phyloP scores from a whole-genome alignment of 352 stramenopile species.

The Aphanomyces euteiches region DNA sequence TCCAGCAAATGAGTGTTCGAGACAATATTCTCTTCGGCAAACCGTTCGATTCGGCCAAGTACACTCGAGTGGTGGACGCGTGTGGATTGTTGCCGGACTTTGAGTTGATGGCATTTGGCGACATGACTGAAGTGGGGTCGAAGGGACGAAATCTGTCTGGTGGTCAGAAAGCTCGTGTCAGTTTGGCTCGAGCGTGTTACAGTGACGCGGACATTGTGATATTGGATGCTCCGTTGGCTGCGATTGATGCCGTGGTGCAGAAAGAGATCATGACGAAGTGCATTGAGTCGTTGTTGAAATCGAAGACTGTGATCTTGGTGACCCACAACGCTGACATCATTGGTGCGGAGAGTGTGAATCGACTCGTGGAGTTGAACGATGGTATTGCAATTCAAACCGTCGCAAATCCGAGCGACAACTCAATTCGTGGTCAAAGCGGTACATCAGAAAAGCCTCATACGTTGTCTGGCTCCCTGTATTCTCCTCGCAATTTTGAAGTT shows the following conservation, averaged over 20 bases:
- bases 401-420: neutral
- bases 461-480: neutral
- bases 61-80: conserved; percentile 59
- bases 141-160: conserved; percentile 48
- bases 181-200: conserved; percentile 54
- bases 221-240: conserved; percentile 45
- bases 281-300: conserved; percentile 43
- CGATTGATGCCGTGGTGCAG: conserved; percentile 52
- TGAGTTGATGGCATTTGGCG: conserved; percentile 35
- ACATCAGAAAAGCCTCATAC: neutral
- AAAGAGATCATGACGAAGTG: conserved; percentile 59
- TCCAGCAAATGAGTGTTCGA: conserved; percentile 94
- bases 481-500: neutral
- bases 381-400: neutral
- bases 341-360: conserved; percentile 44
- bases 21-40: conserved; percentile 97
- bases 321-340: conserved; percentile 55
- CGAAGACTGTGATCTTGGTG: conserved; percentile 51
- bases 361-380: neutral
- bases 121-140: conserved; percentile 43
- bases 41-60: conserved; percentile 53
- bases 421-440: neutral
- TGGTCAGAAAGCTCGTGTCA: conserved; percentile 52
- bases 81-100: conserved; percentile 53
- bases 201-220: conserved; percentile 48